Evolutionary conservation across 495 filamentous ascomycete species (phyloP).

Genomic region (Usnea hakonensis): DNA sequence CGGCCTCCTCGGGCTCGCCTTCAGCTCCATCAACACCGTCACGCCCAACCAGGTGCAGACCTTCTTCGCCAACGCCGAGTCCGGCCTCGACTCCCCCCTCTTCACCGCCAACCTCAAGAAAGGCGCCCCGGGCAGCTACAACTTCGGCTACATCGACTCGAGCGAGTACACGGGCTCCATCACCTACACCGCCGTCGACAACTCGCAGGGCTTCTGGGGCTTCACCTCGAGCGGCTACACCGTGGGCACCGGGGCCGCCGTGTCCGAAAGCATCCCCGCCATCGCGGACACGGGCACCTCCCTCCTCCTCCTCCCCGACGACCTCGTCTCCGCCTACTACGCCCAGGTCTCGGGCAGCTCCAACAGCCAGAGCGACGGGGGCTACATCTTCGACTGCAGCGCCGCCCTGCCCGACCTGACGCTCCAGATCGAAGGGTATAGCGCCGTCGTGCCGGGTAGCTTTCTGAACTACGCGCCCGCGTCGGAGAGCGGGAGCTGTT

Average conservation of each 20-base stretch:
- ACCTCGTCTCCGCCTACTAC: slow-evolving; percentile 58
- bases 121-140: slow-evolving; percentile 58
- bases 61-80: slow-evolving; percentile 71
- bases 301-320: slow-evolving; percentile 53
- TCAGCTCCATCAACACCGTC: slow-evolving; percentile 67
- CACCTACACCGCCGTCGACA: slow-evolving; percentile 57
- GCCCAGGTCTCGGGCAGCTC: slow-evolving; percentile 42
- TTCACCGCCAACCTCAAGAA: slow-evolving; percentile 64
- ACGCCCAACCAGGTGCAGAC: slow-evolving; percentile 61
- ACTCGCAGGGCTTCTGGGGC: slow-evolving; percentile 66
- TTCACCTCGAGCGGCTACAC: slow-evolving; percentile 53
- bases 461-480: slow-evolving; percentile 48
- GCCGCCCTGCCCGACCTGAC: slow-evolving; percentile 53
- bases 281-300: slow-evolving; percentile 60
- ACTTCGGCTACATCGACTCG: slow-evolving; percentile 66
- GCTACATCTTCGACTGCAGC: slow-evolving; percentile 61
- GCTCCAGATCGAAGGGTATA: slow-evolving; percentile 45
- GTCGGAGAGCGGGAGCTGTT: slow-evolving; percentile 38
- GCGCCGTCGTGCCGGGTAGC: slow-evolving; percentile 46
- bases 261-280: slow-evolving; percentile 27
- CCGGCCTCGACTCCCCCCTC: slow-evolving; percentile 55
- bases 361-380: slow-evolving; percentile 44
- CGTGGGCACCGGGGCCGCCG: slow-evolving; percentile 39
- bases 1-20: slow-evolving; percentile 74
- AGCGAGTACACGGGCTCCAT: slow-evolving; percentile 58